Evolutionary conservation across 768 basidiomycete species (phyloP), one percentile per base, ranked within the genome.

Genomic region (Mrakia blollopis): DNA sequence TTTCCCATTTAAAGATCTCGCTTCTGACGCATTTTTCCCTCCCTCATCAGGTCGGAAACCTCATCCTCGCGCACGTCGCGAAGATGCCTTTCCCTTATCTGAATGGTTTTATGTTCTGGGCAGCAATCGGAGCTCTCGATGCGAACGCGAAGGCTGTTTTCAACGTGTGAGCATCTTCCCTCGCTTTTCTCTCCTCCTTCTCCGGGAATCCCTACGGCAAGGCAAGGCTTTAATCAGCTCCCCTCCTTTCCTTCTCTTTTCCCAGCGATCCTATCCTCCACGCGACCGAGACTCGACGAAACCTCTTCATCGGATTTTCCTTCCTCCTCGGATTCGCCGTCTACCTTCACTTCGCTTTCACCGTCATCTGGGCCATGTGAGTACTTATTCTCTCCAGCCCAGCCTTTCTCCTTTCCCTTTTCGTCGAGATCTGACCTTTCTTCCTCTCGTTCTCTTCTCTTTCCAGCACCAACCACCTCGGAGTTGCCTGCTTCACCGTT

Each of bases 401-500:
- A 1, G 3, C 47, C 13, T 44, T 37, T 28, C 41, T 72, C n/a
- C 18, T 32, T 14, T 63, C 35, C 30, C 32, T 37, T 14, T 11
- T 23, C 13, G 18, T 14, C 32, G 25, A 21, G 28, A 14, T 21
- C 62, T 37, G 28, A n/a, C 35, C 61, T 62, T n/a, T n/a, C 62
- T 3, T 1, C 30, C 2, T 37, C 35, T 37, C 30, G 32, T 30
- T 63, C 6, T 30, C 32, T 9, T 35, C 30, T 63, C 37, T 25
- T 21, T 21, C 63, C 79, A 93, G 98, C 84, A 96, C 93, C 75
- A 88, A 94, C 78, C 91, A 91, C 84, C 87, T 96, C 78, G 96
- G 96, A 18, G 93, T 97, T 80, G 96, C 93, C 1, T 98, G 94
- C 85, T 94, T 97, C 81, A 93, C 92, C 23, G 94, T 97, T 63